Evolutionary conservation across 2,329 filamentous ascomycete genomes (phyloP).

Genomic region (Penicillium verrucosum): DNA sequence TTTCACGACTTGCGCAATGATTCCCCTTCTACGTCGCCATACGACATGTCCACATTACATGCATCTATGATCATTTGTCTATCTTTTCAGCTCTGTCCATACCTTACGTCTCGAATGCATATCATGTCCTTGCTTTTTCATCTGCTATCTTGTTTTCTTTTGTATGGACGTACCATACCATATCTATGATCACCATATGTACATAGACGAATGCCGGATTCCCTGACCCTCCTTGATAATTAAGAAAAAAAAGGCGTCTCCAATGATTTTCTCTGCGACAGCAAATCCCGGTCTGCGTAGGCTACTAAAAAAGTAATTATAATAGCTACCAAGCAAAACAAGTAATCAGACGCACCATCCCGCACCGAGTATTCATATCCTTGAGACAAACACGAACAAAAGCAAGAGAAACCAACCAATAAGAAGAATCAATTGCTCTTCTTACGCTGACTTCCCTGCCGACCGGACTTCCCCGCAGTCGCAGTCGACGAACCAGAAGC

Average conservation of each 20-base stretch:
- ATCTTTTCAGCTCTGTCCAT: not conserved
- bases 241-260: not conserved
- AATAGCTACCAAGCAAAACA: not conserved
- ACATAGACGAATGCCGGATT: slow-evolving; percentile 12
- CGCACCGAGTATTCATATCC: not conserved
- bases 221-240: not conserved
- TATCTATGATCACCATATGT: slow-evolving; percentile 13
- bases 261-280: not conserved
- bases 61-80: slow-evolving; percentile 5
- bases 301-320: not conserved
- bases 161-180: slow-evolving; percentile 10
- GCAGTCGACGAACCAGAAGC: slow-evolving; percentile 12
- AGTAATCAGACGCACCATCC: not conserved
- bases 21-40: slow-evolving; percentile 25
- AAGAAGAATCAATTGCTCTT: slow-evolving; percentile 20
- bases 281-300: not conserved
- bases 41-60: slow-evolving; percentile 11
- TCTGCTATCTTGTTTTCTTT: not conserved
- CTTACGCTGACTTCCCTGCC: slow-evolving; percentile 24
- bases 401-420: not conserved
- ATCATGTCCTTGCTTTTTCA: slow-evolving; percentile 9
- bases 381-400: not conserved
- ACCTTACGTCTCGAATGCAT: not conserved
- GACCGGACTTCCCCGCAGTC: slow-evolving; percentile 12
- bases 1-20: slow-evolving; percentile 22